phyloP scores from a whole-genome alignment of 1,284 basidiomycete genomes.

The Cyathus pygmaeus region DNA sequence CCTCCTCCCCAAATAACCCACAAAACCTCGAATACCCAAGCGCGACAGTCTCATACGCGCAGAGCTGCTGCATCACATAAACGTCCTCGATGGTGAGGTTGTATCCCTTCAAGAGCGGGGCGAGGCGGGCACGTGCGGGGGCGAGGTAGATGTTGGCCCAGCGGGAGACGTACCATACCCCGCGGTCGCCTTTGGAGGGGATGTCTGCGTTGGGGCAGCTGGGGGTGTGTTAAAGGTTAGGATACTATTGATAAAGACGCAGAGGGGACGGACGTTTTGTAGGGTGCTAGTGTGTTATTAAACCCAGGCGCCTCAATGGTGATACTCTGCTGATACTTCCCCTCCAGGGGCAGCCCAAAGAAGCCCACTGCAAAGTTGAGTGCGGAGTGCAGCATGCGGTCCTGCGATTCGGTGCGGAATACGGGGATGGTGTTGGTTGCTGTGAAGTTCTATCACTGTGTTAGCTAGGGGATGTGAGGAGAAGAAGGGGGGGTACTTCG shows the following conservation, averaged over 20 bases:
- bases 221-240: neutral
- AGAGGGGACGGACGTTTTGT: conserved; percentile 62
- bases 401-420: conserved; percentile 89
- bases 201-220: conserved; percentile 73
- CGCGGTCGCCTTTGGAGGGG: conserved; percentile 63
- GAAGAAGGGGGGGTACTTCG: conserved; percentile 51
- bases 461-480: neutral
- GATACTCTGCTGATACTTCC: conserved; percentile 83
- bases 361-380: conserved; percentile 89
- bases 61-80: conserved; percentile 80
- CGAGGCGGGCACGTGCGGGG: conserved; percentile 72
- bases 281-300: conserved; percentile 84
- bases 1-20: conserved; percentile 86
- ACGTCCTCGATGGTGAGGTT: conserved; percentile 77
- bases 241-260: neutral
- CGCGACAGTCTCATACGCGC: conserved; percentile 92
- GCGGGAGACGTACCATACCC: conserved; percentile 60
- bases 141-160: conserved; percentile 82
- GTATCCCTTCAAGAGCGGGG: conserved; percentile 69
- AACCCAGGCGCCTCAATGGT: conserved; percentile 80
- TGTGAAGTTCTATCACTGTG: conserved; percentile 74
- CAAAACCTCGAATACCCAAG: conserved; percentile 93
- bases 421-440: conserved; percentile 77
- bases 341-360: conserved; percentile 84
- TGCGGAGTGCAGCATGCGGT: conserved; percentile 86